Percentiles rank a stretch among this genome's conserved stretches.
Conservation (phyloP, 495 filamentous ascomycete genomes). For the Tuber calosporum region DNA sequence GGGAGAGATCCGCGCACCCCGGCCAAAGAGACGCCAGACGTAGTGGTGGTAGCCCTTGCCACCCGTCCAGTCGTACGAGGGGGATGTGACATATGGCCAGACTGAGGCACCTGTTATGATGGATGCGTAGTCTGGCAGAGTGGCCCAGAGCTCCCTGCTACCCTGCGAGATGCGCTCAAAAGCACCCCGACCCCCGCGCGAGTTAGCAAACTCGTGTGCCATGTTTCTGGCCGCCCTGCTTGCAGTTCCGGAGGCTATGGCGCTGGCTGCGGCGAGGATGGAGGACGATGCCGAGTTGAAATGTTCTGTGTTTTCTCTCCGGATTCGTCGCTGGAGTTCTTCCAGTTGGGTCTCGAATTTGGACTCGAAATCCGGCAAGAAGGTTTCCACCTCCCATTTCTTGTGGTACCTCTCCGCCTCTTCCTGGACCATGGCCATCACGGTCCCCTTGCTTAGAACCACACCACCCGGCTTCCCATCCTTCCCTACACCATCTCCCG, state of each 20-base stretch:
- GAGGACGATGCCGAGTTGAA: constrained; percentile 8
- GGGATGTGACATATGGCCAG: constrained; percentile 33
- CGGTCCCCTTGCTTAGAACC: constrained; percentile 27
- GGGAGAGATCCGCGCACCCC: constrained; percentile 39
- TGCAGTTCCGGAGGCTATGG: constrained; percentile 2
- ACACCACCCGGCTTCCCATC: constrained; percentile 13
- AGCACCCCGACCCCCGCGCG: neutral
- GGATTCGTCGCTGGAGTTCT: neutral
- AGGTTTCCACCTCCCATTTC: constrained; percentile 12
- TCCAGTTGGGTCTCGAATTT: constrained; percentile 13
- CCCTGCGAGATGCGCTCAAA: neutral
- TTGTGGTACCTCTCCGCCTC: constrained; percentile 20
- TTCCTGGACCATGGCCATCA: constrained; percentile 27
- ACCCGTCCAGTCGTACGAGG: constrained; percentile 30
- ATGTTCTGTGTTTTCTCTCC: constrained; percentile 8
- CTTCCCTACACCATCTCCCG: constrained; percentile 15
- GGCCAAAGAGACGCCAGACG: constrained; percentile 21
- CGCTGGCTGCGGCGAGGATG: neutral
- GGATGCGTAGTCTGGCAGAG: constrained; percentile 34
- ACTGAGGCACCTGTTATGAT: constrained; percentile 29
- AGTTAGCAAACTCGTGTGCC: neutral
- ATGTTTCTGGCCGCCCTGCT: neutral
- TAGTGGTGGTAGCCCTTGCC: constrained; percentile 21
- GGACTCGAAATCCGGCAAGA: constrained; percentile 19
- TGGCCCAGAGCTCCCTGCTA: neutral